phyloP scores from a whole-genome alignment of 768 basidiomycete genomes.

The Russula olivacea region DNA sequence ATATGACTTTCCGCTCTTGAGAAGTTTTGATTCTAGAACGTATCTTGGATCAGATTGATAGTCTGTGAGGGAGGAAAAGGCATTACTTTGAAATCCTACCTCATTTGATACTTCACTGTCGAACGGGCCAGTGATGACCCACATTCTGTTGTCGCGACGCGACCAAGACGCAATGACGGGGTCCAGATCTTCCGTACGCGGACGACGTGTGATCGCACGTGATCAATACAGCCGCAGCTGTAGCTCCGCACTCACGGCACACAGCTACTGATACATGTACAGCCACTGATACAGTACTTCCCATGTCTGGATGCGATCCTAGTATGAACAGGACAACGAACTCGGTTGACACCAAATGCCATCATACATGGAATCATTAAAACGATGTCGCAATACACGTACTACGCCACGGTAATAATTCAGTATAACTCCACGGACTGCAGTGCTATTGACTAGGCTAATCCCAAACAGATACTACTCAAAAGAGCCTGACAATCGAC shows the following conservation, averaged over 20 bases:
- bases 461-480: not conserved
- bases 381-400: too few relatives aligned
- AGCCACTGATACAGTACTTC: not conserved
- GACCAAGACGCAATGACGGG: not conserved
- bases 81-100: slow-evolving; percentile 38
- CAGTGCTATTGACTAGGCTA: not conserved
- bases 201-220: not conserved
- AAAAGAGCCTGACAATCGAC: not conserved
- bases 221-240: not conserved
- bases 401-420: too few relatives aligned
- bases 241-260: too few relatives aligned
- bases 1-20: slow-evolving; percentile 55
- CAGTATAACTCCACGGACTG: not conserved
- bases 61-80: not conserved
- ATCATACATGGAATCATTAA: not conserved
- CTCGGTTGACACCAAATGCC: not conserved
- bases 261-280: not conserved
- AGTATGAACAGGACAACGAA: not conserved
- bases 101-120: slow-evolving; percentile 39
- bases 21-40: slow-evolving; percentile 46
- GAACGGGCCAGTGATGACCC: slow-evolving; percentile 51
- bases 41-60: not conserved
- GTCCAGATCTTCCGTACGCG: not conserved
- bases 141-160: slow-evolving; percentile 36
- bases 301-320: not conserved